Evolutionary conservation across 208 protist species (phyloP).

Genomic region (Phytomonas francai): DNA sequence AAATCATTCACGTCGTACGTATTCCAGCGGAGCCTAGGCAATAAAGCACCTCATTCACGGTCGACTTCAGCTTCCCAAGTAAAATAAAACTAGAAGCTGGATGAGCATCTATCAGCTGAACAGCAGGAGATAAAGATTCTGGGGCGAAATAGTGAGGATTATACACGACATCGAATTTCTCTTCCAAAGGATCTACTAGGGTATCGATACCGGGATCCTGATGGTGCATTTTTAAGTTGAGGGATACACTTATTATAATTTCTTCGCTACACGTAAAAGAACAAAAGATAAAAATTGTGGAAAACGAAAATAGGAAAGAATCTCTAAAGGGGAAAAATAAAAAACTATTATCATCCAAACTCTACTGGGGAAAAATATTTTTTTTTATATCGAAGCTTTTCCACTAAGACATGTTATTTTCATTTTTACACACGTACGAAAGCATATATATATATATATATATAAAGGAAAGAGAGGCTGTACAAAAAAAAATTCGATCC

Average conservation of each 20-base stretch:
- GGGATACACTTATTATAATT: not conserved
- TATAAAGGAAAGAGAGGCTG: not conserved
- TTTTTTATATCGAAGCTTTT: constrained; percentile 1
- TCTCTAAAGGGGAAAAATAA: too few relatives aligned
- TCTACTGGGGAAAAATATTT: not conserved
- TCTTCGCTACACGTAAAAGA: not conserved
- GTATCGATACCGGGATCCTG: not conserved
- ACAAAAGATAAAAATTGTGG: constrained; percentile 2
- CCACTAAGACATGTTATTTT: too few relatives aligned
- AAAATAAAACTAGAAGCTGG: constrained; percentile 25
- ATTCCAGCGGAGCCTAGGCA: constrained; percentile 35
- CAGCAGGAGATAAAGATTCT: not conserved
- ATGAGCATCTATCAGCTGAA: not conserved
- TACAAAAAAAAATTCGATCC: not conserved
- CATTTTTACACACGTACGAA: not conserved
- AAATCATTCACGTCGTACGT: constrained; percentile 54
- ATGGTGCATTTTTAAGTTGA: not conserved
- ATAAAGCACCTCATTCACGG: constrained; percentile 51
- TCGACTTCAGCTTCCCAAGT: constrained; percentile 48
- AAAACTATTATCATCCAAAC: not conserved
- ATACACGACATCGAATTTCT: not conserved
- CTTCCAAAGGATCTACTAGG: not conserved
- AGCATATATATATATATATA: constrained; percentile 5
- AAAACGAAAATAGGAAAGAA: constrained; percentile 3
- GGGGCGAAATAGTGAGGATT: not conserved